A percentile compares a stretch with the other conserved stretches of the same genome.
phyloP scores from a whole-genome alignment of 2,329 filamentous ascomycete species.

The Nothopassalora personata region DNA sequence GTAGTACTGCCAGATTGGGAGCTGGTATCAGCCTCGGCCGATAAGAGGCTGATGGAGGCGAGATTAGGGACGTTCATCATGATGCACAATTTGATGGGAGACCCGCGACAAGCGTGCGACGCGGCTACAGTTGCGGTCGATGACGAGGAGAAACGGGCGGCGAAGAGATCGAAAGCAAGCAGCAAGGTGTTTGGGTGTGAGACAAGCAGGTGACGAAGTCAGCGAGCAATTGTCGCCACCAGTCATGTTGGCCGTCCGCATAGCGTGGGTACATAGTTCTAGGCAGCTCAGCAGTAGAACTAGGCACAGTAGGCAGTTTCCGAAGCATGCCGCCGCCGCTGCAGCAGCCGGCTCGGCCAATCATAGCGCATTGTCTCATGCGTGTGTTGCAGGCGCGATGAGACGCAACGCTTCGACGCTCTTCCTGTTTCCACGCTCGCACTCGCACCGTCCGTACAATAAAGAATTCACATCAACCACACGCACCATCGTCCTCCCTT shows the following conservation, averaged over 20 bases:
- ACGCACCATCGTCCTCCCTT: background rate
- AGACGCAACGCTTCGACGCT: background rate
- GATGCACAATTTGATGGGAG: background rate
- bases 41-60: conserved; percentile 1
- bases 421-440: background rate
- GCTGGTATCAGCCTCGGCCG: background rate
- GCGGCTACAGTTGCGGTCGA: background rate
- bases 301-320: background rate
- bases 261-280: too few relatives aligned
- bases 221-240: background rate
- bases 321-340: background rate
- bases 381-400: background rate
- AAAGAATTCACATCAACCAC: background rate
- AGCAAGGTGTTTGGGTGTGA: too few relatives aligned
- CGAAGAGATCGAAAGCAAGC: background rate
- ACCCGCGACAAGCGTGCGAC: background rate
- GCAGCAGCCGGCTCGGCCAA: background rate
- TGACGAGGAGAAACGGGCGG: background rate
- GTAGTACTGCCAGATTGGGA: background rate
- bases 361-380: too few relatives aligned
- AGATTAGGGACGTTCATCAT: background rate
- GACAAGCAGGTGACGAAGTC: background rate
- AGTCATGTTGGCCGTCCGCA: background rate
- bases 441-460: background rate
- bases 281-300: too few relatives aligned